phyloP scores from a whole-genome alignment of 179 eudicot genomes.

The Silene vulgaris region DNA sequence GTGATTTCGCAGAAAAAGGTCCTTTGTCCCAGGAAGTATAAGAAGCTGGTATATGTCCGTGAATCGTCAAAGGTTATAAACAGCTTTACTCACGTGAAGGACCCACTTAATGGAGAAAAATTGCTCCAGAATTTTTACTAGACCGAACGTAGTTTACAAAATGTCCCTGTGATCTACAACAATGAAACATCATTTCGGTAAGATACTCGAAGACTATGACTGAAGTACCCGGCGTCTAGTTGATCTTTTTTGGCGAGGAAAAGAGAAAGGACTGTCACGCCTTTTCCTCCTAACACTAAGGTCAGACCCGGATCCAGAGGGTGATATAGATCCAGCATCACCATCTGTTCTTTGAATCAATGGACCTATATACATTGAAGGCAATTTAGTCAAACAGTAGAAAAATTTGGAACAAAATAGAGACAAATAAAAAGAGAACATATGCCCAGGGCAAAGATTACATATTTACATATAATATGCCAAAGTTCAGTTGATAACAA shows the following conservation, averaged over 20 bases:
- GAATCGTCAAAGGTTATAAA: slow-evolving; percentile 4
- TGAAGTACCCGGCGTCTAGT: slow-evolving; percentile 17
- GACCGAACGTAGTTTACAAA: background rate
- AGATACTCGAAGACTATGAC: slow-evolving; percentile 6
- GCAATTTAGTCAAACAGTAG: background rate
- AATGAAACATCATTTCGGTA: slow-evolving; percentile 10
- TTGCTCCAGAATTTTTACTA: slow-evolving; percentile 11
- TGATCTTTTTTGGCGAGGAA: slow-evolving; percentile 44
- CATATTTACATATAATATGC: background rate
- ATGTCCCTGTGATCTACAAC: slow-evolving; percentile 9
- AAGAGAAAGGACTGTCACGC: slow-evolving; percentile 35
- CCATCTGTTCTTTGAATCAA: slow-evolving; percentile 19
- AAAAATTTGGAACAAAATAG: background rate
- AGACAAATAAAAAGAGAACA: background rate
- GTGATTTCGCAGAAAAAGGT: slow-evolving; percentile 10
- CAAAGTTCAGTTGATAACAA: background rate
- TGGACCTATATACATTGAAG: slow-evolving; percentile 20
- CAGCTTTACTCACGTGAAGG: slow-evolving; percentile 16
- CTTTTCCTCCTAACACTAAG: slow-evolving; percentile 25
- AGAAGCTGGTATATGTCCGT: slow-evolving; percentile 14
- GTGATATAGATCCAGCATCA: slow-evolving; percentile 26
- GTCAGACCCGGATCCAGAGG: slow-evolving; percentile 23
- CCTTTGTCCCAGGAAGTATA: slow-evolving; percentile 9
- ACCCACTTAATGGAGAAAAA: slow-evolving; percentile 11
- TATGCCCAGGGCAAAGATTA: background rate